phyloP scores from a whole-genome alignment of 2,329 filamentous ascomycete species.

The Trichoderma lentiforme region DNA sequence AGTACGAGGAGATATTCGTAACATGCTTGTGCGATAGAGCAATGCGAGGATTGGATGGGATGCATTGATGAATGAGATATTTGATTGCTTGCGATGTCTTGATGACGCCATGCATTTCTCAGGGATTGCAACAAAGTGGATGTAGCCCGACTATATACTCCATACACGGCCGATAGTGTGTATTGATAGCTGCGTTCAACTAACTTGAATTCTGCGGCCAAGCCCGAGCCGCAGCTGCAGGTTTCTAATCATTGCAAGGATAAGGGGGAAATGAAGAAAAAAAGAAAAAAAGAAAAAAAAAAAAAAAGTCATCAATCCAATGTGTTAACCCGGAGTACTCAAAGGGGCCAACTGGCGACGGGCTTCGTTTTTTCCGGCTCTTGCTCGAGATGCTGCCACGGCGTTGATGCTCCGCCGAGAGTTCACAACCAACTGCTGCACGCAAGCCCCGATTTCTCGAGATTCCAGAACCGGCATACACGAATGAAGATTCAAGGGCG shows the following conservation, averaged over 20 bases:
- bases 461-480: constrained; percentile 8
- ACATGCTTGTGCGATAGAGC: not conserved
- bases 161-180: not conserved
- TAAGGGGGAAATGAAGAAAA: not conserved
- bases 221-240: not conserved
- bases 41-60: not conserved
- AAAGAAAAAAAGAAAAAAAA: not conserved
- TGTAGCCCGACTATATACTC: not conserved
- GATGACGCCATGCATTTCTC: not conserved
- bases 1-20: not conserved
- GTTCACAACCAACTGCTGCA: not conserved
- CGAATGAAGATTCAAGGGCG: not conserved
- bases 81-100: not conserved
- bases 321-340: not conserved
- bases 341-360: not conserved
- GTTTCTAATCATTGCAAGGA: not conserved
- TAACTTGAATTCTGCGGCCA: not conserved
- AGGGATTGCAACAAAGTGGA: not conserved
- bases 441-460: not conserved
- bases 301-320: not conserved
- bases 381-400: not conserved
- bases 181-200: not conserved
- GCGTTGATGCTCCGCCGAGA: not conserved
- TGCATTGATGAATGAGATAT: not conserved
- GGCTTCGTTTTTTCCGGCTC: not conserved